phyloP scores from a whole-genome alignment of 1,284 basidiomycete species.

The Cystobasidiaceae sp. region DNA sequence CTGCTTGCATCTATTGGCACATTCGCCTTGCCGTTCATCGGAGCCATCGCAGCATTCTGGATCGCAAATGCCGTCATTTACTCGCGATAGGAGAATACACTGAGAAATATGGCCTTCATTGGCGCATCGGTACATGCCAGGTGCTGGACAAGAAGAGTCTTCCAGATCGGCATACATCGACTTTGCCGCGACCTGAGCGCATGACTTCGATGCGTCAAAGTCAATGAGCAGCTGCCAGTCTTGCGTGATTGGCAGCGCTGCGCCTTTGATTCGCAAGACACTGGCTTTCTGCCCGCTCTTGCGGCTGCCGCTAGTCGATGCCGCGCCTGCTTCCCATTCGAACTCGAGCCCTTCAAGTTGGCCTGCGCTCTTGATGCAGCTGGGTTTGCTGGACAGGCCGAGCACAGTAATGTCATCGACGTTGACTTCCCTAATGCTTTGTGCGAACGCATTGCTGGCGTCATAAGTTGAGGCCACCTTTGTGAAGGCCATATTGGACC shows the following conservation, averaged over 20 bases:
- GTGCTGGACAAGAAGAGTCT: constrained; percentile 34
- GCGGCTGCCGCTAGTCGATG: constrained; percentile 34
- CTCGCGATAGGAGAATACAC: constrained; percentile 69
- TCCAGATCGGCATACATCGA: constrained; percentile 32
- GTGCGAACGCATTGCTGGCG: constrained; percentile 61
- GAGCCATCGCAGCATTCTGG: constrained; percentile 96
- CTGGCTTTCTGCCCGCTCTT: constrained; percentile 34
- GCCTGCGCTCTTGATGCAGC: constrained; percentile 37
- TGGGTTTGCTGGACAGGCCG: constrained; percentile 62
- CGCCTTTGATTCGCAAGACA: constrained; percentile 37
- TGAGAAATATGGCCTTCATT: constrained; percentile 85
- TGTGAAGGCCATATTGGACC: constrained; percentile 47
- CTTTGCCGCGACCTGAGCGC: constrained; percentile 25
- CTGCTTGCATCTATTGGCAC: constrained; percentile 70
- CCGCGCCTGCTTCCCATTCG: constrained; percentile 40
- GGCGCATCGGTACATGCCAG: constrained; percentile 66
- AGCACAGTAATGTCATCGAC: constrained; percentile 76
- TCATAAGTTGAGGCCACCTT: constrained; percentile 43
- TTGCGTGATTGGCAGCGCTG: constrained; percentile 30
- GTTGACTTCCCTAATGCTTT: constrained; percentile 60
- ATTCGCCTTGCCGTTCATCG: constrained; percentile 73
- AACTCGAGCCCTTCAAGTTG: constrained; percentile 36
- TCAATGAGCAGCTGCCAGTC: constrained; percentile 39
- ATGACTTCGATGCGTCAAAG: constrained; percentile 31
- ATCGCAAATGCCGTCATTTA: constrained; percentile 95